phyloP scores from a whole-genome alignment of 305 asterid genomes.

The Fraxinus angustifolia region DNA sequence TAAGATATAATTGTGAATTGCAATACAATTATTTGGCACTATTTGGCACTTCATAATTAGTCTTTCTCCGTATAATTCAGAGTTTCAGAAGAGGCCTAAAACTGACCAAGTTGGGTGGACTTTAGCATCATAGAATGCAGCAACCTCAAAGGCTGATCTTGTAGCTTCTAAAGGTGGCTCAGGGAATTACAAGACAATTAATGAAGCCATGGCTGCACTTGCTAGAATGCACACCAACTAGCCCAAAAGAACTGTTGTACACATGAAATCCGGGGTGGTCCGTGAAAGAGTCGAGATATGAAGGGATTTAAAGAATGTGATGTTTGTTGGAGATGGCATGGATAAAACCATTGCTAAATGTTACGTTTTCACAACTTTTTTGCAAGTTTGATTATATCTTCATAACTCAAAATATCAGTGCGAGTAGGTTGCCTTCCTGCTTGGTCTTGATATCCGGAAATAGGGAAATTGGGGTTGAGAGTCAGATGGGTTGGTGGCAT shows the following conservation, averaged over 20 bases:
- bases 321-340: constrained; percentile 81
- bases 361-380: too few species aligned
- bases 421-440: too few species aligned
- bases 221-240: constrained; percentile 31
- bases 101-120: constrained; percentile 29
- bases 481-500: too few species aligned
- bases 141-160: constrained; percentile 45
- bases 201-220: constrained; percentile 52
- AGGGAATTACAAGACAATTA: constrained; percentile 41
- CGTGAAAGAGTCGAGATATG: constrained; percentile 58
- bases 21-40: too few species aligned
- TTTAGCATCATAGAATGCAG: constrained; percentile 49
- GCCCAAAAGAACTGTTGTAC: constrained; percentile 41
- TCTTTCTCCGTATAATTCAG: not conserved
- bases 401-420: too few species aligned
- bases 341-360: constrained; percentile 49
- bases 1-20: not conserved
- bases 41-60: not conserved
- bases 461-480: too few species aligned
- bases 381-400: too few species aligned
- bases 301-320: constrained; percentile 42
- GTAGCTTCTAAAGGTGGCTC: constrained; percentile 77
- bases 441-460: too few species aligned
- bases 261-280: constrained; percentile 54
- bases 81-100: constrained; percentile 12